Conservation (phyloP, 164 flowering plant genomes). For the Aristolochia californica region DNA sequence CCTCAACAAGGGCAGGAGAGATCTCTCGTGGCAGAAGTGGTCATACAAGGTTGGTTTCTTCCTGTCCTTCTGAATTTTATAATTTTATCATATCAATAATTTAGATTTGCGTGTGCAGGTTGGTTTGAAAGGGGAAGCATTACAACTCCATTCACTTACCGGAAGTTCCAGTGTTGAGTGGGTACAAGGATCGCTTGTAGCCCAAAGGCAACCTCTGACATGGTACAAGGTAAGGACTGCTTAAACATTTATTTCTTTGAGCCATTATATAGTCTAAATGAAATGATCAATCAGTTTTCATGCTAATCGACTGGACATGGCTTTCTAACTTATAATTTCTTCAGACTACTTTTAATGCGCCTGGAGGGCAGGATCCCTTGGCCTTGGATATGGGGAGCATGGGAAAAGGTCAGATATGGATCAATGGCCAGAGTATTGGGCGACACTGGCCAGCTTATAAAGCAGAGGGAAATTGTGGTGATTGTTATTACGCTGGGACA, state of each 20-base stretch:
- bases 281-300: not conserved
- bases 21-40: conserved; percentile 79
- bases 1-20: conserved; percentile 68
- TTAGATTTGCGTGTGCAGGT: conserved; percentile 29
- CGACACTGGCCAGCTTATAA: conserved; percentile 77
- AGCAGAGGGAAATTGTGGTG: conserved; percentile 50
- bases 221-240: conserved; percentile 80
- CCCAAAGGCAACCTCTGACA: conserved; percentile 59
- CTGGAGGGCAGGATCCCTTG: conserved; percentile 56
- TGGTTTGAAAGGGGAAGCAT: conserved; percentile 78
- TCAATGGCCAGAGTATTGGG: conserved; percentile 71
- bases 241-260: not conserved
- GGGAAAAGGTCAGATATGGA: conserved; percentile 90
- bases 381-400: conserved; percentile 73
- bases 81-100: not conserved
- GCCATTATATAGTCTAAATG: not conserved
- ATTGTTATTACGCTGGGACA: conserved; percentile 53
- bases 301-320: not conserved
- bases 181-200: conserved; percentile 43
- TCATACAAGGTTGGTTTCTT: conserved; percentile 66
- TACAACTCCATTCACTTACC: conserved; percentile 51
- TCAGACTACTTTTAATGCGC: conserved; percentile 59
- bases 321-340: not conserved
- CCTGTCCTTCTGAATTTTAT: not conserved
- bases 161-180: conserved; percentile 85